These are phyloP conservation scores for Pleurotus citrinopileatus DNA, from an alignment of 768 basidiomycete genomes.

Conservation along the genomic window DNA sequence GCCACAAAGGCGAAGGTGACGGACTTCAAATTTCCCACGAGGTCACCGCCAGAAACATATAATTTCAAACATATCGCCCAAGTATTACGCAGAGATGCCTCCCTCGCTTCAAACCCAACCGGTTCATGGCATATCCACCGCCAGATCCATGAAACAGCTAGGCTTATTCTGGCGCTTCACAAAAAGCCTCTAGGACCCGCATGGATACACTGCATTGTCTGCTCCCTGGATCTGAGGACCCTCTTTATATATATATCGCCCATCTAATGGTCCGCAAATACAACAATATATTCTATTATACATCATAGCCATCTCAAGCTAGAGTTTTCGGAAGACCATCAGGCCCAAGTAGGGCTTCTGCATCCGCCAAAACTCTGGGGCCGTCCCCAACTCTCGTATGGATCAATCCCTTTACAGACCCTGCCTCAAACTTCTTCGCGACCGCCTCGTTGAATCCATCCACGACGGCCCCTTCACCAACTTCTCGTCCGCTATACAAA, in stretches of 20 bases:
- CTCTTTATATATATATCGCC: too few species aligned
- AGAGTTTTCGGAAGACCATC: constrained; percentile 69
- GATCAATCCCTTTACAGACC: constrained; percentile 85
- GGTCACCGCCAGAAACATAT: not conserved
- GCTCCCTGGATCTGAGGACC: too few species aligned
- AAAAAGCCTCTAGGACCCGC: too few species aligned
- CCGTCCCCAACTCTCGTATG: constrained; percentile 94
- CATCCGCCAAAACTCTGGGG: constrained; percentile 62
- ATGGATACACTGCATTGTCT: too few species aligned
- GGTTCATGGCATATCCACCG: not conserved
- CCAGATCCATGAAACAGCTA: too few species aligned
- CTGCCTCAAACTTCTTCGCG: constrained; percentile 67
- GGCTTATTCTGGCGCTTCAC: too few species aligned
- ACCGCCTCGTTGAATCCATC: constrained; percentile 79
- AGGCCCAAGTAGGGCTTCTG: constrained; percentile 62
- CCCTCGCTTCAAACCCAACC: too few species aligned
- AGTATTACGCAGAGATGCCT: not conserved
- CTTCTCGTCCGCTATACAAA: constrained; percentile 45
- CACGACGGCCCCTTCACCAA: constrained; percentile 46
- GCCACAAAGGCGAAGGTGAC: constrained; percentile 10
- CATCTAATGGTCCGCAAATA: too few species aligned
- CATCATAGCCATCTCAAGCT: not conserved
- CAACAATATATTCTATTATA: not conserved
- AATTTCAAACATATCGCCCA: not conserved
- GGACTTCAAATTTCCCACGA: constrained; percentile 6